Base-by-base conservation (phyloP, 2,329 filamentous ascomycete species). In the Colletotrichum filicis region DNA sequence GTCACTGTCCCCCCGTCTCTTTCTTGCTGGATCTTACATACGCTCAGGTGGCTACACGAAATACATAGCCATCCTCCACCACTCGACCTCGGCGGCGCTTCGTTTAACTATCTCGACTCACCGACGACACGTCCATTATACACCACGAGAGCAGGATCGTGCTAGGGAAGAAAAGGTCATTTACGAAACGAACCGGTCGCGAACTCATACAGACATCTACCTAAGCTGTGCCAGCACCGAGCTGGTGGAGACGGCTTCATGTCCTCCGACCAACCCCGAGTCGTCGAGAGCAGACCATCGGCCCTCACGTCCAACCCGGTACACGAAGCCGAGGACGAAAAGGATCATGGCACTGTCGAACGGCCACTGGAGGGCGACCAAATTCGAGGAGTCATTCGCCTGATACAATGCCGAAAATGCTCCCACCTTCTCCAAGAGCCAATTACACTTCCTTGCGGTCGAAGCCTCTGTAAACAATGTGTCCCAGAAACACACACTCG, bases 381-480 rank as follows among this genome's bases (percentile, higher is more conserved):
- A 79, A 88, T 90, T 22, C 87, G 93, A 75, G 85, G 89, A 70
- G 85, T 95, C 67, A 87, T 97, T 74, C 92, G 92, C 56, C 85
- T 97, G 53, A 87, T 97, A 66, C 94, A 97, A 83, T 98, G 95
- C 80, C 88, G 88, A 12, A 84, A 89, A 74, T 98, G 95, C 81
- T 94, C 92, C 4, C 85, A 85, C 56, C 92, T 93, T 1, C 85
- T 97, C 35, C 86, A 83, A 58, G 86, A 90, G 9, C 94, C 95
- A 5, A 87, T 95, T 69, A 93, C 93, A 0, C 85, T 98, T 5
- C 95, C 95, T 5, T 98, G 95, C 80, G 95, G 95, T 32, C 90
- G 92, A 78, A 92, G 92, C 12, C 82, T 97, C 12, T 98, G 95
- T 83, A 91, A 89, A 78, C 81, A 82, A 62, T 98, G 95, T 81